Percentiles rank a stretch among this genome's conserved stretches.
Evolutionary conservation across 768 basidiomycete genomes (phyloP).

Genomic region (Pleurotus eryngii): DNA sequence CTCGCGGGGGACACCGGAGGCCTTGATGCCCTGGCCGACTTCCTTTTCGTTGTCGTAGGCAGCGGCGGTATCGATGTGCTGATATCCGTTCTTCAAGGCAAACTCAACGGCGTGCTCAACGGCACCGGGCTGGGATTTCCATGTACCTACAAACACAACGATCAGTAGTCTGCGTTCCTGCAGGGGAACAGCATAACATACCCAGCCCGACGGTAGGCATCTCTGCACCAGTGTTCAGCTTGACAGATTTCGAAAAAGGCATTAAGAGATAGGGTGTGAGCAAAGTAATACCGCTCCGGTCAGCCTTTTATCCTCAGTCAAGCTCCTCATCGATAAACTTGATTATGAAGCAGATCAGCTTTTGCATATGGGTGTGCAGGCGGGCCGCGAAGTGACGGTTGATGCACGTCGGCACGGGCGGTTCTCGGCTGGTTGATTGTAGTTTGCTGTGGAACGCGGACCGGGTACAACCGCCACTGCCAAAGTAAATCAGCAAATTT

Average conservation of each 20-base stretch:
- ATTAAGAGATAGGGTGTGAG: conserved; percentile 26
- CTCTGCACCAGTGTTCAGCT: conserved; percentile 71
- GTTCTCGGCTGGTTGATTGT: neutral
- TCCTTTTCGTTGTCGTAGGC: conserved; percentile 37
- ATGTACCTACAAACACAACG: conserved; percentile 50
- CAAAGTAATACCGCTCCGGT: neutral
- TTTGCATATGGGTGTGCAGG: neutral
- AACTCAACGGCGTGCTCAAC: conserved; percentile 73
- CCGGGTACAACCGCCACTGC: neutral
- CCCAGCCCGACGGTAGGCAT: conserved; percentile 78
- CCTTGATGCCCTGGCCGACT: conserved; percentile 2
- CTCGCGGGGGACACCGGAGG: conserved; percentile 6
- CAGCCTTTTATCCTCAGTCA: neutral
- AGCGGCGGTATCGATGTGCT: conserved; percentile 66
- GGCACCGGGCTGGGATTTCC: conserved; percentile 68
- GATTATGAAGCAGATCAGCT: conserved; percentile 7
- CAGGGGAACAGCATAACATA: conserved; percentile 12
- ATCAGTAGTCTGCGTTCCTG: no score
- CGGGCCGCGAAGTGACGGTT: neutral
- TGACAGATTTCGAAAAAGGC: conserved; percentile 48
- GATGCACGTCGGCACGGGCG: neutral
- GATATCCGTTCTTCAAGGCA: conserved; percentile 75
- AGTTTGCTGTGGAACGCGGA: neutral
- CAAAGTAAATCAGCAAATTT: neutral
- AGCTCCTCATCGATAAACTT: conserved; percentile 1